Conservation (phyloP, 345 rosid genomes). For the Mangifera indica region DNA sequence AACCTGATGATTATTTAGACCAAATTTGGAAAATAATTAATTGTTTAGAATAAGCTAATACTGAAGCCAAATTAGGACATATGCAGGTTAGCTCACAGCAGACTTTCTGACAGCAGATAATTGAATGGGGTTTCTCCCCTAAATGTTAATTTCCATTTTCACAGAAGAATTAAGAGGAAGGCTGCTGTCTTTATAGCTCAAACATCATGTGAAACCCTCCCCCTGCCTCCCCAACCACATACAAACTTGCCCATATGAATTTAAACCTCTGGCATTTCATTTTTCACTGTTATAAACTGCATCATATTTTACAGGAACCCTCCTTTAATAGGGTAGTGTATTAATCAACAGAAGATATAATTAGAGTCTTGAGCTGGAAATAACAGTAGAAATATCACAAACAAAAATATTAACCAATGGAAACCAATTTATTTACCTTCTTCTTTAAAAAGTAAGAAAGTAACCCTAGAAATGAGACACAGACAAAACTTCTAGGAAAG, state of each 20-base stretch:
- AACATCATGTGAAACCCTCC: neutral
- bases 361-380: no score
- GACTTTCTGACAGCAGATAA: neutral
- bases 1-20: neutral
- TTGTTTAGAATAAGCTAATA: neutral
- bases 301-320: neutral
- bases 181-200: neutral
- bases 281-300: neutral
- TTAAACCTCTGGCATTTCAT: neutral
- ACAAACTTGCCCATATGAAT: neutral
- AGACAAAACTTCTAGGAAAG: constrained; percentile 9
- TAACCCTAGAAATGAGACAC: constrained; percentile 14
- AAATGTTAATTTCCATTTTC: neutral
- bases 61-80: neutral
- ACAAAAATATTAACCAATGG: no score
- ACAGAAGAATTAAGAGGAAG: neutral
- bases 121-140: no score
- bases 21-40: neutral
- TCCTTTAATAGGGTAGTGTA: no score
- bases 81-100: neutral
- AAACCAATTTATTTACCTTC: no score
- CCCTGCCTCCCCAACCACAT: neutral
- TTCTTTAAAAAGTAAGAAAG: no score
- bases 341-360: no score
- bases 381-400: no score